A percentile compares a stretch with the other conserved stretches of the same genome.
Conservation (phyloP, 1,284 basidiomycete genomes). For the Leccinum proximum region DNA sequence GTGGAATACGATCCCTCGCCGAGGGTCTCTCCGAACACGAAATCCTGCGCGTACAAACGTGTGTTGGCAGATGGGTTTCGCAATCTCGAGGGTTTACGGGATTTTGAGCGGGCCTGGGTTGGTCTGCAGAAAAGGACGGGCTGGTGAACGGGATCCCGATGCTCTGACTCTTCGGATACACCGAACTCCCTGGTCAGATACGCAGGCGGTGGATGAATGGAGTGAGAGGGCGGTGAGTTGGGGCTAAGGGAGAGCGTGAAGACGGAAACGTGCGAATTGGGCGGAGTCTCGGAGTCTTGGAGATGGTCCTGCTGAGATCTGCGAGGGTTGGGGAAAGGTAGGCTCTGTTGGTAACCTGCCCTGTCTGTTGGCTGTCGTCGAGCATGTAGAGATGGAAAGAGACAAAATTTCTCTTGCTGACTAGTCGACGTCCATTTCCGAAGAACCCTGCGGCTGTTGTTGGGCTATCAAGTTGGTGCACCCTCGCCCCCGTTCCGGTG, state of each 20-base stretch:
- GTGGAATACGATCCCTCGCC: constrained; percentile 83
- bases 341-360: constrained; percentile 5
- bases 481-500: constrained; percentile 43
- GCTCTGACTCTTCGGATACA: constrained; percentile 33
- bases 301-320: constrained; percentile 60
- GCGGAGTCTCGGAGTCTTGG: constrained; percentile 50
- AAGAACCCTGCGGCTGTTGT: constrained; percentile 40
- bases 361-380: background rate
- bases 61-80: constrained; percentile 47
- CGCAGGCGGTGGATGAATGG: constrained; percentile 45
- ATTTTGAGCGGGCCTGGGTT: constrained; percentile 30
- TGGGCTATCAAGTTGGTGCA: constrained; percentile 25
- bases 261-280: constrained; percentile 65
- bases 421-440: constrained; percentile 85
- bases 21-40: constrained; percentile 64
- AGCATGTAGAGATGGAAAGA: background rate
- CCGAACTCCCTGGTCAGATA: constrained; percentile 62
- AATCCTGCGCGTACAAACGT: constrained; percentile 54
- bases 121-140: constrained; percentile 7
- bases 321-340: constrained; percentile 44
- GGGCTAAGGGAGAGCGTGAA: constrained; percentile 48
- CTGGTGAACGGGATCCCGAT: constrained; percentile 16
- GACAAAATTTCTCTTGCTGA: constrained; percentile 9
- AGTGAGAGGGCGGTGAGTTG: constrained; percentile 30
- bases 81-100: constrained; percentile 38